phyloP scores from a whole-genome alignment of 2,329 filamentous ascomycete genomes.

The Microthyrium microscopicum region DNA sequence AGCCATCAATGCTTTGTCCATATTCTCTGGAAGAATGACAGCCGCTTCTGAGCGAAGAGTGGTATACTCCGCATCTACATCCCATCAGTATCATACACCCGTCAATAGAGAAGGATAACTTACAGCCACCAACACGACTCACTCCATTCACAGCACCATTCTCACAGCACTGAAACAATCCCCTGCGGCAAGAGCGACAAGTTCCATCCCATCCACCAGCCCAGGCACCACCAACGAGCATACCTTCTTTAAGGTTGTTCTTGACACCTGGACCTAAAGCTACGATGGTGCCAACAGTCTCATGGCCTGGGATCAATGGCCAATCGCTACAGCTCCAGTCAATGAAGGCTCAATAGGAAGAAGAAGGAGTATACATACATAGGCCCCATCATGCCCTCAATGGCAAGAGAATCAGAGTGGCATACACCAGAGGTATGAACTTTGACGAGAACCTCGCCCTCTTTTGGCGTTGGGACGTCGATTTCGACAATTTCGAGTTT shows the following conservation, averaged over 20 bases:
- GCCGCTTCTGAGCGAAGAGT: slow-evolving; percentile 43
- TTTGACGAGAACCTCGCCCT: slow-evolving; percentile 50
- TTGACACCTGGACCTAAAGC: slow-evolving; percentile 41
- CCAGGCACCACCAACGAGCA: slow-evolving; percentile 52
- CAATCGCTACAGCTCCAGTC: not conserved
- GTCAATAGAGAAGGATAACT: slow-evolving; percentile 9
- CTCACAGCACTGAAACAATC: slow-evolving; percentile 52
- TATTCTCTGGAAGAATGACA: slow-evolving; percentile 31
- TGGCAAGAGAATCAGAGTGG: slow-evolving; percentile 39
- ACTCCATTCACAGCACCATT: slow-evolving; percentile 48
- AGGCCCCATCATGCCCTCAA: slow-evolving; percentile 35
- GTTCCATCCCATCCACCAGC: slow-evolving; percentile 48
- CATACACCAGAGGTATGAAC: slow-evolving; percentile 58
- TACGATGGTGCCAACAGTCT: slow-evolving; percentile 51
- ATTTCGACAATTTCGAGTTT: slow-evolving; percentile 43
- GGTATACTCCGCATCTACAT: slow-evolving; percentile 40
- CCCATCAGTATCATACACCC: slow-evolving; percentile 1
- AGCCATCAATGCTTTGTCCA: slow-evolving; percentile 28
- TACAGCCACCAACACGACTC: slow-evolving; percentile 47
- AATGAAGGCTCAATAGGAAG: not conserved
- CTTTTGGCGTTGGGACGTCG: slow-evolving; percentile 37
- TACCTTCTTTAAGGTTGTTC: slow-evolving; percentile 43
- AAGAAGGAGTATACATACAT: slow-evolving; percentile 17
- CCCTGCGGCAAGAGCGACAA: slow-evolving; percentile 47
- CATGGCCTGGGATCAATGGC: slow-evolving; percentile 47